Conservation (phyloP, 352 stramenopile species). For the Pythium dissotocum region DNA sequence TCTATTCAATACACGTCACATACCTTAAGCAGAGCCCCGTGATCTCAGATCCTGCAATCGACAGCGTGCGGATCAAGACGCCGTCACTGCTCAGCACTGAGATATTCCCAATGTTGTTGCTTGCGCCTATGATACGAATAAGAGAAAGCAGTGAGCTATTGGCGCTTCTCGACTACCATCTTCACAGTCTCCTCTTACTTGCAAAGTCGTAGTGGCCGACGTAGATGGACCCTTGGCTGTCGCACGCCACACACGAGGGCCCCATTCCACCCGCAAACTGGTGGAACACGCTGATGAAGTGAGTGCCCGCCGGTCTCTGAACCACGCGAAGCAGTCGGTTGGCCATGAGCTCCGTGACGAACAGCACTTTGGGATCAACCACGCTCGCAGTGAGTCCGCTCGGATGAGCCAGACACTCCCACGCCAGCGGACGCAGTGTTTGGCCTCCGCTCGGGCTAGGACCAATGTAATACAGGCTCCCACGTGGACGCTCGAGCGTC, state of each 20-base stretch:
- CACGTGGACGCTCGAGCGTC: conserved; percentile 73
- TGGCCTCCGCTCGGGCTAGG: conserved; percentile 66
- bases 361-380: conserved; percentile 47
- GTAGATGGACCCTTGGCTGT: conserved; percentile 61
- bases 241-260: conserved; percentile 70
- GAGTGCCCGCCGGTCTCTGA: conserved; percentile 60
- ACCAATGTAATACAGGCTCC: conserved; percentile 79
- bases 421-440: conserved; percentile 66
- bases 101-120: conserved; percentile 50
- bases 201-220: conserved; percentile 87
- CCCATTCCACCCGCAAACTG: conserved; percentile 82
- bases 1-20: not conserved
- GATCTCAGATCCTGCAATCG: conserved; percentile 69
- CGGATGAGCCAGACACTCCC: conserved; percentile 82
- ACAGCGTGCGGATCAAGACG: conserved; percentile 44
- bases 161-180: not conserved
- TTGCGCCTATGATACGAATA: conserved; percentile 26
- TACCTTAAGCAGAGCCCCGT: conserved; percentile 77
- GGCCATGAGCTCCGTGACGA: conserved; percentile 73
- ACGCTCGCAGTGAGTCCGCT: conserved; percentile 54
- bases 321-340: conserved; percentile 80
- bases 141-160: not conserved
- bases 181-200: conserved; percentile 28
- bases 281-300: conserved; percentile 81
- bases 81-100: conserved; percentile 64